Evolutionary conservation across 1,284 basidiomycete genomes (phyloP).

Genomic region (Microbotryomycetes sp.): DNA sequence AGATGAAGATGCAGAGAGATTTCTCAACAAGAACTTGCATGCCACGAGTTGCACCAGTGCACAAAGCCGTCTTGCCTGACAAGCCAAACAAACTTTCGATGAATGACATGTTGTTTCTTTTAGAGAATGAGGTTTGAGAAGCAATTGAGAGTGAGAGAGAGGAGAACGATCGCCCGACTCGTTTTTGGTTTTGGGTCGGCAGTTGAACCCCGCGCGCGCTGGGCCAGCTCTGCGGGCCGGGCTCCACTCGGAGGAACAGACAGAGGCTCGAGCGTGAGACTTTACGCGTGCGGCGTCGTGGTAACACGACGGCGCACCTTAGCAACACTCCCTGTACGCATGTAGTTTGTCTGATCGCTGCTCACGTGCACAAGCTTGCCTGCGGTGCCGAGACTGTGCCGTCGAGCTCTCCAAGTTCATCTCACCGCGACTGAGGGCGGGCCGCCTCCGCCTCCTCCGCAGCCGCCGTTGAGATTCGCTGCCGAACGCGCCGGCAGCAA

Average conservation of each 20-base stretch:
- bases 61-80: constrained; percentile 46
- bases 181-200: too few species aligned
- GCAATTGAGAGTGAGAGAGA: not conserved
- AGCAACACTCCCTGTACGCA: too few species aligned
- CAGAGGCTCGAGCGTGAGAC: too few species aligned
- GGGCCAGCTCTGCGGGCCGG: too few species aligned
- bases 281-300: too few species aligned
- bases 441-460: not conserved
- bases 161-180: not conserved
- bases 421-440: not conserved
- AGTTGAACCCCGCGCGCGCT: not conserved
- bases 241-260: too few species aligned
- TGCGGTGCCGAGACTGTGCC: not conserved
- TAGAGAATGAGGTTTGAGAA: not conserved
- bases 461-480: not conserved
- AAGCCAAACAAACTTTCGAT: constrained; percentile 43
- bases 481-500: too few species aligned
- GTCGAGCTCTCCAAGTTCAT: too few species aligned
- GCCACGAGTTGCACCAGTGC: constrained; percentile 34
- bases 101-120: not conserved
- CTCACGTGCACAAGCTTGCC: not conserved
- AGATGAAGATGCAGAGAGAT: not conserved
- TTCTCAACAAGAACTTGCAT: constrained; percentile 4
- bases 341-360: too few species aligned
- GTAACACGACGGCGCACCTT: too few species aligned